A percentile compares a stretch with the other conserved stretches of the same genome.
These are phyloP conservation scores for Ganoderma meredithae DNA, from an alignment of 1,284 basidiomycete species.

Conservation along the genomic window DNA sequence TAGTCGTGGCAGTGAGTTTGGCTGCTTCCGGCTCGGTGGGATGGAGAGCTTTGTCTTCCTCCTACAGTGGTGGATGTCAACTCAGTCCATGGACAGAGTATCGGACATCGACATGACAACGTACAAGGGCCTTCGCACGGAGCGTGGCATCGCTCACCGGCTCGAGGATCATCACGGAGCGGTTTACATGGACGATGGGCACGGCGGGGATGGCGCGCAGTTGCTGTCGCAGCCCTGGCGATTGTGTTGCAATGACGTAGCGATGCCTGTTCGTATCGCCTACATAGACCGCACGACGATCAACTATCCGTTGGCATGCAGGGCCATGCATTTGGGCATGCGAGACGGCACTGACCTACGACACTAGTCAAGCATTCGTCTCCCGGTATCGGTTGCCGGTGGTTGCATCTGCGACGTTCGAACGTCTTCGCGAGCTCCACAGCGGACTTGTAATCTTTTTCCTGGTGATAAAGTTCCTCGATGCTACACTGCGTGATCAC, in stretches of 20 bases:
- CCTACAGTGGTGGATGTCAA: constrained; percentile 44
- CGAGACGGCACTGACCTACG: constrained; percentile 65
- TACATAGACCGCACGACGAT: constrained; percentile 39
- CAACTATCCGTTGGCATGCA: not conserved
- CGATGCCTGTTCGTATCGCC: constrained; percentile 91
- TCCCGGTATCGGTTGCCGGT: constrained; percentile 81
- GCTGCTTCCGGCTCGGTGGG: constrained; percentile 56
- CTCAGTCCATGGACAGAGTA: constrained; percentile 3
- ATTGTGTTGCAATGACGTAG: constrained; percentile 87
- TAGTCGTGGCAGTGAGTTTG: constrained; percentile 43
- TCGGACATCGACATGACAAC: constrained; percentile 35
- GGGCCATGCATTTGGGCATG: not conserved
- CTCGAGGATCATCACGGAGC: constrained; percentile 90
- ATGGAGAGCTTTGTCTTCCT: constrained; percentile 60
- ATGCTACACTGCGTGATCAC: constrained; percentile 99
- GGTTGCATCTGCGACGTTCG: constrained; percentile 95
- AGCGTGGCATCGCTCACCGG: constrained; percentile 84
- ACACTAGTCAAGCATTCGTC: constrained; percentile 87
- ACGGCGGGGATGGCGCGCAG: constrained; percentile 81
- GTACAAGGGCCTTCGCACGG: constrained; percentile 67
- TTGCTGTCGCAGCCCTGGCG: constrained; percentile 66
- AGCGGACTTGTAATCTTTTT: constrained; percentile 71
- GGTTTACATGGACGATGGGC: constrained; percentile 89
- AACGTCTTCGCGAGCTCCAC: constrained; percentile 92
- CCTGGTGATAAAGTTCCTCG: constrained; percentile 86